phyloP scores from a whole-genome alignment of 176 grass and related monocot species.

The Phoenix roebelenii region DNA sequence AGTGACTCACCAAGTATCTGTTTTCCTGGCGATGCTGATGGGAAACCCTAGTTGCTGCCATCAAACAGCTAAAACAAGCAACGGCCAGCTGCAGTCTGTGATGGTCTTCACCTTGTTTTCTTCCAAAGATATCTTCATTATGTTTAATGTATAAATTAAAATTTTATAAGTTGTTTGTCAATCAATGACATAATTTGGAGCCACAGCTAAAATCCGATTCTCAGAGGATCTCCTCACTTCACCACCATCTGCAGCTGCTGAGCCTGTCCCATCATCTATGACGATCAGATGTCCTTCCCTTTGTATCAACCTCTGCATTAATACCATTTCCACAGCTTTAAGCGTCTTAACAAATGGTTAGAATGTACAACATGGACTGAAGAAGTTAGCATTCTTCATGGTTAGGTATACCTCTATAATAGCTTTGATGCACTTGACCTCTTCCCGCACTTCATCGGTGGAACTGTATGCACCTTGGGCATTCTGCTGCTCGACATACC shows the following conservation, averaged over 20 bases:
- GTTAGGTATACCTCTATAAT: slow-evolving; percentile 70
- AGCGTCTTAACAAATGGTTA: no score
- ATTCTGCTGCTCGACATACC: slow-evolving; percentile 96
- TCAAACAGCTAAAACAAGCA: no score
- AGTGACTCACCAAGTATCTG: no score
- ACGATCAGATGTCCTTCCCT: slow-evolving; percentile 93
- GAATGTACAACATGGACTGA: no score
- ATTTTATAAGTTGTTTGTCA: slow-evolving; percentile 3
- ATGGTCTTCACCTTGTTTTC: no score
- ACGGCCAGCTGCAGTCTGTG: no score
- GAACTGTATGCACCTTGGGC: slow-evolving; percentile 64
- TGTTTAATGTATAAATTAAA: no score
- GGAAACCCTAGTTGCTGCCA: no score
- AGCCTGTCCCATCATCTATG: slow-evolving; percentile 58
- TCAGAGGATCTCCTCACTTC: slow-evolving; percentile 25
- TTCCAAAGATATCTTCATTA: no score
- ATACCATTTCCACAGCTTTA: neutral
- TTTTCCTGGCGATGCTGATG: no score
- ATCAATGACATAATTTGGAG: slow-evolving; percentile 90
- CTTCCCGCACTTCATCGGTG: slow-evolving; percentile 79
- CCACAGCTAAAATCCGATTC: slow-evolving; percentile 73
- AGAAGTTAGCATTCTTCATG: neutral
- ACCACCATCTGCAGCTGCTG: slow-evolving; percentile 22
- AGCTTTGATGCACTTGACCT: slow-evolving; percentile 89
- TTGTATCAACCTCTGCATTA: slow-evolving; percentile 84